Base-by-base conservation (phyloP, 768 basidiomycete species). In the Coprinopsis strossmayeri region DNA sequence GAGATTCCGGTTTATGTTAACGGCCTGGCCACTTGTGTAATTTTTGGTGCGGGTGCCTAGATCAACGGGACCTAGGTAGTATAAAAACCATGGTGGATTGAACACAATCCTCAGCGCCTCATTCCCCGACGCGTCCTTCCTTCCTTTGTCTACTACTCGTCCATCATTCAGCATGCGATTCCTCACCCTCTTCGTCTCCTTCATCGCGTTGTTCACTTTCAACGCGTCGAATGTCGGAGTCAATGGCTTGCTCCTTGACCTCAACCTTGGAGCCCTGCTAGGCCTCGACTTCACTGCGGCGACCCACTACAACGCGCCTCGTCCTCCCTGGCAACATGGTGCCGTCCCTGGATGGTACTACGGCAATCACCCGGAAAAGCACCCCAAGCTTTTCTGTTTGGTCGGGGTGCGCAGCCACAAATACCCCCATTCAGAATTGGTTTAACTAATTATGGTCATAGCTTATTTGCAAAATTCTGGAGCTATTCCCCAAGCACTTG, bases 271-370 rank as follows among this genome's bases (percentile, higher is more conserved):
- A 2, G 12, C 11, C 10, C 20, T 53, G 5, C 20, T 64, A 10
- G 61, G 60, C 7, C 46, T 55, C 45, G 61, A 69, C 51, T 54
- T 70, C 45, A 61, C 55, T 20, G n/a, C 44, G 12, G 42, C 34
- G 28, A 70, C 64, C 53, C 42, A 63, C 51, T 74, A 69, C 50
- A 67, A 67, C 35, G 61, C 72, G 25, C 71, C 72, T 10, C 51
- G 51, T 28, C 60, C 65, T 18, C 71, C 71, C 20, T 72, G 72
- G 72, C 34, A 56, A 15, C 20, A 48, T 23, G 60, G 55, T 5
- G 34, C 58, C 25, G 39, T 62, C 17, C 70, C 72, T 24, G 72
- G 72, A 25, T 74, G 72, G 72, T 72, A 72, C 61, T 69, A 61
- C 26, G 72, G 72, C 1, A 9, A 55, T 24, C 56, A 62, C 40